A percentile compares a stretch with the other conserved stretches of the same genome.
phyloP scores from a whole-genome alignment of 2,329 filamentous ascomycete genomes.

The Lasiodiplodia sp. region DNA sequence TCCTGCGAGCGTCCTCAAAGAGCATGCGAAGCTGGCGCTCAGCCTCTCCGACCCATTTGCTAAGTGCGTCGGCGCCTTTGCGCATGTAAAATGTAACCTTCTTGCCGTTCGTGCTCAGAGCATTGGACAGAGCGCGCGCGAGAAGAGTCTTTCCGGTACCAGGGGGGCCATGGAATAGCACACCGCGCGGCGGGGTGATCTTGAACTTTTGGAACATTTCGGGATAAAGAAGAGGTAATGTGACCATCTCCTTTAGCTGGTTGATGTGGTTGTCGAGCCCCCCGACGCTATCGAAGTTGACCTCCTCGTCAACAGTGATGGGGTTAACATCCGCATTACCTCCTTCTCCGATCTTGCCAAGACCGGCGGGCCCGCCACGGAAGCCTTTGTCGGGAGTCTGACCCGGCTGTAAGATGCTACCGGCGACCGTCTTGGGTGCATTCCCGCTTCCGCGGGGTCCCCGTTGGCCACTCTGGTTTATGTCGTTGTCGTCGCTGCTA shows the following conservation, averaged over 20 bases:
- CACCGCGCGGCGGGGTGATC: slow-evolving; percentile 91
- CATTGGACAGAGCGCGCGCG: slow-evolving; percentile 89
- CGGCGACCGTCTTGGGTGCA: neutral
- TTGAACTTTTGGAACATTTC: slow-evolving; percentile 92
- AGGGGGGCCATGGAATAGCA: slow-evolving; percentile 94
- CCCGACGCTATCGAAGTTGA: slow-evolving; percentile 94
- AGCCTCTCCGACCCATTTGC: slow-evolving; percentile 98
- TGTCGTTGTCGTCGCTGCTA: slow-evolving; percentile 87
- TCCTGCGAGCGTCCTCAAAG: slow-evolving; percentile 95
- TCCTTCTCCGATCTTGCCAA: slow-evolving; percentile 92
- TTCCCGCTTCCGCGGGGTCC: slow-evolving; percentile 36
- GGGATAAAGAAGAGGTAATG: slow-evolving; percentile 89
- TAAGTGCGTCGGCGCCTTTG: slow-evolving; percentile 95
- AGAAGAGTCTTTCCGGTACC: slow-evolving; percentile 98
- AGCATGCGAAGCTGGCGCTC: slow-evolving; percentile 92
- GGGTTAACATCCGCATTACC: slow-evolving; percentile 95
- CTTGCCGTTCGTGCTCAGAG: slow-evolving; percentile 83
- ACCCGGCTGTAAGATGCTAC: slow-evolving; percentile 50
- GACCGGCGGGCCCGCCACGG: slow-evolving; percentile 75
- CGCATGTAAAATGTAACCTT: slow-evolving; percentile 99
- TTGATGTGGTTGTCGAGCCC: slow-evolving; percentile 94
- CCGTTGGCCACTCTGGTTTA: slow-evolving; percentile 12
- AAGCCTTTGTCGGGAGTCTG: slow-evolving; percentile 63
- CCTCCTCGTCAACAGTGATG: slow-evolving; percentile 87
- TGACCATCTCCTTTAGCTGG: slow-evolving; percentile 98